Evolutionary conservation across 208 protist genomes (phyloP).

Genomic region (Crithidia thermophila): DNA sequence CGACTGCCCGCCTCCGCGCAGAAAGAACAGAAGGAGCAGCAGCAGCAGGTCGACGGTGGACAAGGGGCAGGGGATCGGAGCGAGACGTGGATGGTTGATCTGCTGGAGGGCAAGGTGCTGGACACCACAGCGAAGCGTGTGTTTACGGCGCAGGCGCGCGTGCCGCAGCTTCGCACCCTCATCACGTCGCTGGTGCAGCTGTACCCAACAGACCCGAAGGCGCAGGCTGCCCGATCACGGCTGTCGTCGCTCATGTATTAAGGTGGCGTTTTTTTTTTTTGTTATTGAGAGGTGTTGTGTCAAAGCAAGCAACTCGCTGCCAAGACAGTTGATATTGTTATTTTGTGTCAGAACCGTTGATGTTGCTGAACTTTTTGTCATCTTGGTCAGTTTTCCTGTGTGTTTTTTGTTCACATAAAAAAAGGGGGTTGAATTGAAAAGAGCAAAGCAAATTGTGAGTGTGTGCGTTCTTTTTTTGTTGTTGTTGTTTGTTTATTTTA

Average conservation of each 20-base stretch:
- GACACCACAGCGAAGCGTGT: conserved; percentile 33
- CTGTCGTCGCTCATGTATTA: conserved; percentile 80
- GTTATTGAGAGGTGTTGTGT: background rate
- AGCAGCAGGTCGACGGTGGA: background rate
- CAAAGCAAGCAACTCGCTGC: no score
- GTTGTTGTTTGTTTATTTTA: background rate
- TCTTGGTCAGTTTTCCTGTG: background rate
- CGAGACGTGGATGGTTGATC: conserved; percentile 1
- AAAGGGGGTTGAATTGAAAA: no score
- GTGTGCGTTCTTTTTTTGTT: background rate
- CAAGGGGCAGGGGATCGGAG: background rate
- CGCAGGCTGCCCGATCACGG: conserved; percentile 60
- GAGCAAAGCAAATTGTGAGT: no score
- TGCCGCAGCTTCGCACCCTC: conserved; percentile 58
- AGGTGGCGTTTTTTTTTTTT: background rate
- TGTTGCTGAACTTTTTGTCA: no score
- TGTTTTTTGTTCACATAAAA: background rate
- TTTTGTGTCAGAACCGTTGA: no score
- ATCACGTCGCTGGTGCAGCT: conserved; percentile 71
- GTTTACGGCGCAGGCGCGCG: conserved; percentile 38
- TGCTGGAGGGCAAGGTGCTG: conserved; percentile 22
- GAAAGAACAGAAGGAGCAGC: conserved; percentile 1
- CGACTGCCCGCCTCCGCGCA: conserved; percentile 5
- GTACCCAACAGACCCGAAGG: conserved; percentile 62
- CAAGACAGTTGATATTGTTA: no score